Percentiles rank a stretch among this genome's conserved stretches.
Evolutionary conservation across 106 monocot genomes (phyloP).

Genomic region (Triglochin maritima): DNA sequence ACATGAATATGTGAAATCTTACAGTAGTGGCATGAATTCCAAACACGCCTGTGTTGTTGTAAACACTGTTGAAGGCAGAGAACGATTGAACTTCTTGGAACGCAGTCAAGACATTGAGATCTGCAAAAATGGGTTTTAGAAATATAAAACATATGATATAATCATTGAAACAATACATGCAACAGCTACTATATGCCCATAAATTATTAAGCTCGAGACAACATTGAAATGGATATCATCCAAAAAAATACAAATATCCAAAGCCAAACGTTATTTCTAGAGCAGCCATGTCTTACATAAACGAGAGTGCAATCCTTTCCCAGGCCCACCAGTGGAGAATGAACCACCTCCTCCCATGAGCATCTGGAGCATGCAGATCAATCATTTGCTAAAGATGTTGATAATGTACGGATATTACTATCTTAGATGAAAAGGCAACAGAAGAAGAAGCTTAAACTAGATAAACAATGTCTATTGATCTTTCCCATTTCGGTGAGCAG

Average conservation of each 20-base stretch:
- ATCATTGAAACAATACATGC: not conserved
- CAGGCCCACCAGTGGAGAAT: constrained; percentile 73
- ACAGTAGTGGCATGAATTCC: constrained; percentile 73
- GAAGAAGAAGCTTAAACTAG: not conserved
- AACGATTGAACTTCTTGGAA: constrained; percentile 50
- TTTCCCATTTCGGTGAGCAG: too few species aligned
- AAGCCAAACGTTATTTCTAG: not conserved
- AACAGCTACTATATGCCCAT: not conserved
- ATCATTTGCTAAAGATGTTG: not conserved
- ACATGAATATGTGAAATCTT: constrained; percentile 5
- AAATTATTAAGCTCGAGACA: not conserved
- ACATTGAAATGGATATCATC: not conserved
- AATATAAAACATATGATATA: not conserved
- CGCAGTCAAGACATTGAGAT: constrained; percentile 49
- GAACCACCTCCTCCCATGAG: constrained; percentile 83
- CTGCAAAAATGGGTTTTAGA: constrained; percentile 17
- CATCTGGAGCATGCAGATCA: constrained; percentile 29
- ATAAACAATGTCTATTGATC: not conserved
- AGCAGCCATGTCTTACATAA: constrained; percentile 5
- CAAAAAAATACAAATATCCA: not conserved
- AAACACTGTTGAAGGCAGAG: constrained; percentile 63
- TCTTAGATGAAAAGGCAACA: not conserved
- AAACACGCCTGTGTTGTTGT: constrained; percentile 73
- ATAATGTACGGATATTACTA: too few species aligned
- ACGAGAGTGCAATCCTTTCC: constrained; percentile 72